These are phyloP conservation scores for Vanderwaltozyma verrucispora DNA, from an alignment of 805 yeast genomes.

Conservation along the genomic window DNA sequence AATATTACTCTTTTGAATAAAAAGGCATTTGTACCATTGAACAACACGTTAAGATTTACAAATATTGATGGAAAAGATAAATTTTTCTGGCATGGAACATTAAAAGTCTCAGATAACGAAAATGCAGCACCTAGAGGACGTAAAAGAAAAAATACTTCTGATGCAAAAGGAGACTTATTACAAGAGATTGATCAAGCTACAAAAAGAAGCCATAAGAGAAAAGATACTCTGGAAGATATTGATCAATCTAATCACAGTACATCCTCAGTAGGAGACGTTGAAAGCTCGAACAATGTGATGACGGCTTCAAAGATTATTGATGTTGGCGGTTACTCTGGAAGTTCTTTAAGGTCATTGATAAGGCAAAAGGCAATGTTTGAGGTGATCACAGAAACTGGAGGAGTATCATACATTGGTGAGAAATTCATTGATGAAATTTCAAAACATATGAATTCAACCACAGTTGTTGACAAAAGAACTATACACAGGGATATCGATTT, in stretches of 20 bases:
- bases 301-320: slow-evolving; percentile 5
- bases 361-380: slow-evolving; percentile 36
- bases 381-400: slow-evolving; percentile 34
- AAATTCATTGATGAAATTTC: slow-evolving; percentile 34
- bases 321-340: slow-evolving; percentile 29
- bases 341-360: slow-evolving; percentile 35
- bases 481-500: slow-evolving; percentile 34
- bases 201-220: too few relatives aligned
- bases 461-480: slow-evolving; percentile 44
- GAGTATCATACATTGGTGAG: slow-evolving; percentile 36
- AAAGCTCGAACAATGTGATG: too few relatives aligned
- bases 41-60: slow-evolving; percentile 21
- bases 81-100: slow-evolving; percentile 28
- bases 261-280: too few relatives aligned
- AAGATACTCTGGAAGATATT: too few relatives aligned
- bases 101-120: slow-evolving; percentile 11
- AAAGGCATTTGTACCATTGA: slow-evolving; percentile 19
- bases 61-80: slow-evolving; percentile 10
- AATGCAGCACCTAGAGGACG: slow-evolving; percentile 8
- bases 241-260: too few relatives aligned
- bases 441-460: slow-evolving; percentile 31
- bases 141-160: slow-evolving; percentile 6
- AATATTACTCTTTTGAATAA: slow-evolving; percentile 16
- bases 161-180: neutral
- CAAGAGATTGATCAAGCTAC: neutral